phyloP scores from a whole-genome alignment of 2,329 filamentous ascomycete genomes.

The Colletotrichum neosansevieriae region DNA sequence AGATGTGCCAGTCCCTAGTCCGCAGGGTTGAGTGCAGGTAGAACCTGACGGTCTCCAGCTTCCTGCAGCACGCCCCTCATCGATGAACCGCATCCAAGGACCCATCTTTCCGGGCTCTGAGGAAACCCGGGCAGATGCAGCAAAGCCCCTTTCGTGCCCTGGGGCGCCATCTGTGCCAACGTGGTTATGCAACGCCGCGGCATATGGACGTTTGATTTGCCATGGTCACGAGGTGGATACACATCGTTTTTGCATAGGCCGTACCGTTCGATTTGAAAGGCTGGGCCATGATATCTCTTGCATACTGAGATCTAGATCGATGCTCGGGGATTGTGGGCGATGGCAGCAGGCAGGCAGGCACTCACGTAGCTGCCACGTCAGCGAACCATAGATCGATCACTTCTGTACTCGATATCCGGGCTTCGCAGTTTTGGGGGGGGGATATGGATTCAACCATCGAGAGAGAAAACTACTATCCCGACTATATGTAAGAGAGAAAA shows the following conservation, averaged over 20 bases:
- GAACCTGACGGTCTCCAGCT: background rate
- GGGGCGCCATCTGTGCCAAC: background rate
- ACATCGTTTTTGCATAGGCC: background rate
- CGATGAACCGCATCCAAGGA: slow-evolving; percentile 10
- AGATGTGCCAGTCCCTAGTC: background rate
- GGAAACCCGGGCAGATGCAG: background rate
- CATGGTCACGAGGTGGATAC: background rate
- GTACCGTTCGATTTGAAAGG: background rate
- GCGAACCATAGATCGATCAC: background rate
- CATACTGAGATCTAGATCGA: slow-evolving; percentile 12
- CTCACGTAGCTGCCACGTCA: slow-evolving; percentile 5
- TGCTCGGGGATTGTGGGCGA: slow-evolving; percentile 3
- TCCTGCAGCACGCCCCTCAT: background rate
- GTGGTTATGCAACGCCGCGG: slow-evolving; percentile 7
- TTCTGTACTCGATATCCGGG: background rate
- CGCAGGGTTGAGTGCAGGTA: slow-evolving; percentile 3
- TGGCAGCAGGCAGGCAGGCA: background rate
- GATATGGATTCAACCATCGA: background rate
- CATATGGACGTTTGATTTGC: background rate
- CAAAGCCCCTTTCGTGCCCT: background rate
- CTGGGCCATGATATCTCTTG: background rate
- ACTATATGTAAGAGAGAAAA: background rate
- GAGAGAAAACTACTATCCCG: background rate
- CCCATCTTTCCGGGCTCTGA: background rate
- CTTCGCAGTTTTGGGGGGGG: background rate